Evolutionary conservation across 257 asterid genomes (phyloP).

Genomic region (Henckelia pumila): DNA sequence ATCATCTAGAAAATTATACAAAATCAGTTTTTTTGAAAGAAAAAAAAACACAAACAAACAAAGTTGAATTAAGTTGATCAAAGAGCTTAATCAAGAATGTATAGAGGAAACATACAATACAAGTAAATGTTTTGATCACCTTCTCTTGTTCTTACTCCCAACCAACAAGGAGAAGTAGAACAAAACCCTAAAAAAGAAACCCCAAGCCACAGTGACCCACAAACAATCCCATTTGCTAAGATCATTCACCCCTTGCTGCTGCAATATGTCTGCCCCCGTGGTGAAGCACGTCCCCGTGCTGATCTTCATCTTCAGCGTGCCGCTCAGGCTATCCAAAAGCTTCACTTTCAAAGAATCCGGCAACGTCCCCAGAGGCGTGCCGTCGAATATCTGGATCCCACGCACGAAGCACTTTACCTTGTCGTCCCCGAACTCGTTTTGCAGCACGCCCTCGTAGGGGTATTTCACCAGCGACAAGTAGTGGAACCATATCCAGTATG

Average conservation of each 20-base stretch:
- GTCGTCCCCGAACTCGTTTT: conserved; percentile 59
- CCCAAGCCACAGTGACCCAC: conserved; percentile 77
- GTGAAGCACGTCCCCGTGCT: conserved; percentile 64
- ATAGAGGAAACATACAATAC: background rate
- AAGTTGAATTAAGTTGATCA: no score
- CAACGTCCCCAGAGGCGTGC: conserved; percentile 51
- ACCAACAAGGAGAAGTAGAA: conserved; percentile 64
- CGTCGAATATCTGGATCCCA: conserved; percentile 71
- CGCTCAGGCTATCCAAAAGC: conserved; percentile 54
- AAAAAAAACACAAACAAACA: no score
- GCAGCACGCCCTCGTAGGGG: conserved; percentile 76
- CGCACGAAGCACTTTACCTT: conserved; percentile 59
- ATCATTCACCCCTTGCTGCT: conserved; percentile 71
- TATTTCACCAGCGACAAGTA: conserved; percentile 69
- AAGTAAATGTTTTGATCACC: conserved; percentile 15
- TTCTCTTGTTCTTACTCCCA: conserved; percentile 79
- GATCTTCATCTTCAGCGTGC: conserved; percentile 52
- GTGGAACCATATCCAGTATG: conserved; percentile 91
- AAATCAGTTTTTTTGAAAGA: no score
- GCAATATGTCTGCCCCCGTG: conserved; percentile 71
- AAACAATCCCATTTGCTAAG: conserved; percentile 61
- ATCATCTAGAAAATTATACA: background rate
- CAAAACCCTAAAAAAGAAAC: conserved; percentile 68
- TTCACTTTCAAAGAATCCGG: conserved; percentile 48
- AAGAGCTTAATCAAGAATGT: no score